phyloP scores from a whole-genome alignment of 2,329 filamentous ascomycete genomes.

The Zymoseptoria passerinii region DNA sequence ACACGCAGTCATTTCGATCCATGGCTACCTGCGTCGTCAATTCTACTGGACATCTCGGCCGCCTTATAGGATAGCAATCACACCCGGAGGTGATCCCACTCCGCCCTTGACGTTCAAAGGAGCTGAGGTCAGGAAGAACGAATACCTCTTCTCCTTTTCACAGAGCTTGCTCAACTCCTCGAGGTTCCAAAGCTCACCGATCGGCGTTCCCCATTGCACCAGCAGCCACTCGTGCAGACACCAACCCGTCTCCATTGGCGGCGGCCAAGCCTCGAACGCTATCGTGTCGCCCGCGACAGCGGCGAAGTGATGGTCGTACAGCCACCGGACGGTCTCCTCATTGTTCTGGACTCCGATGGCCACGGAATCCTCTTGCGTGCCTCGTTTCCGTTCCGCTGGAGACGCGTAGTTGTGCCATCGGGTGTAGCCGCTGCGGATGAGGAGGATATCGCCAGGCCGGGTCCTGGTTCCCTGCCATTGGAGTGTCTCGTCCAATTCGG shows the following conservation, averaged over 20 bases:
- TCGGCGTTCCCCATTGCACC: slow-evolving; percentile 32
- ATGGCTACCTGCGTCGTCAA: too few relatives aligned
- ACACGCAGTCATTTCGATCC: not conserved
- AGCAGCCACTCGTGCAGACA: slow-evolving; percentile 32
- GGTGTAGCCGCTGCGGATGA: slow-evolving; percentile 44
- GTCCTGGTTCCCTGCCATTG: slow-evolving; percentile 25
- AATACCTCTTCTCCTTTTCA: slow-evolving; percentile 27
- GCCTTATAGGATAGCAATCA: slow-evolving; percentile 27
- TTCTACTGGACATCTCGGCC: too few relatives aligned
- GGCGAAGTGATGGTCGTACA: slow-evolving; percentile 34
- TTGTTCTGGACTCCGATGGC: slow-evolving; percentile 38
- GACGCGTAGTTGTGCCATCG: slow-evolving; percentile 18
- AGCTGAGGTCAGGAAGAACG: slow-evolving; percentile 34
- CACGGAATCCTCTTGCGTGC: slow-evolving; percentile 11
- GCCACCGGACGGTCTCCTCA: slow-evolving; percentile 44
- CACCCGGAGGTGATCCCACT: slow-evolving; percentile 20
- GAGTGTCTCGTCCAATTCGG: slow-evolving; percentile 32
- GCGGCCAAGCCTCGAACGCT: slow-evolving; percentile 29
- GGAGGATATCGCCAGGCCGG: slow-evolving; percentile 45
- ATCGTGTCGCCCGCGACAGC: slow-evolving; percentile 30
- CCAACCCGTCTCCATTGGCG: slow-evolving; percentile 17
- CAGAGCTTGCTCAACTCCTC: slow-evolving; percentile 32
- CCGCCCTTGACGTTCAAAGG: slow-evolving; percentile 35
- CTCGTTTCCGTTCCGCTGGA: slow-evolving; percentile 12
- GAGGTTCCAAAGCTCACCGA: slow-evolving; percentile 33